Evolutionary conservation across 495 filamentous ascomycete genomes (phyloP), one percentile per base, ranked within the genome.

Genomic region (Xylaria curta): DNA sequence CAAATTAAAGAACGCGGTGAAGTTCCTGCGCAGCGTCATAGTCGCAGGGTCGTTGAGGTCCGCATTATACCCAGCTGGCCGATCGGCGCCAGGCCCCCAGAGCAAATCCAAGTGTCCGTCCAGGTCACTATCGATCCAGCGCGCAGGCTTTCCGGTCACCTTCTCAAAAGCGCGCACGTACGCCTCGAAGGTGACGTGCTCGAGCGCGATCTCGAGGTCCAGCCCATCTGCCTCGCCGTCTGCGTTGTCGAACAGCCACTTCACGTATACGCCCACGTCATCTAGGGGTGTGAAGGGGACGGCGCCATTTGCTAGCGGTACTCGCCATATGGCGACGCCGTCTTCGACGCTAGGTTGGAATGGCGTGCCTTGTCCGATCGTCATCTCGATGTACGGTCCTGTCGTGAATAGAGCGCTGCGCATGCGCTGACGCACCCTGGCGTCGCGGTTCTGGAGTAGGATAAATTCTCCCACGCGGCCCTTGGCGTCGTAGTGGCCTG

Each of bases 181-280:
- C 7, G 89, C 86, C 1, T 66, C 66, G 63, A 80, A 87, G 3
- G 70, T 59, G 62, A 89, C 76, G 54, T 87, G 82, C 15, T 79
- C 86, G 49, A 86, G 85, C 1, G 85, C 83, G 17, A 87, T 83
- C 40, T 82, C 77, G 10, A 90, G 82, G 62, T 89, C 78, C 73
- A 89, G 72, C 0, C 88, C 88, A 62, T 82, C 82, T 3, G 86
- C 81, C 68, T 70, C 58, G 12, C 77, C 73, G 12, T 84, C 77
- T 0, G 79, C 80, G 76, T 89, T 74, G 73, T 89, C 87, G 68
- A 89, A 88, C 6, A 89, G 80, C 87, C 87, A 90, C 21, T 82
- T 79, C 4, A 85, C 84, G 75, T 89, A 90, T 51, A 77, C 49
- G 1, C 81, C 88, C 74, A 82, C 83, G 75, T 90, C 88, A 28